A percentile compares a stretch with the other conserved stretches of the same genome.
Evolutionary conservation across 805 yeast genomes (phyloP).

Genomic region (Metschnikowia gruessii): DNA sequence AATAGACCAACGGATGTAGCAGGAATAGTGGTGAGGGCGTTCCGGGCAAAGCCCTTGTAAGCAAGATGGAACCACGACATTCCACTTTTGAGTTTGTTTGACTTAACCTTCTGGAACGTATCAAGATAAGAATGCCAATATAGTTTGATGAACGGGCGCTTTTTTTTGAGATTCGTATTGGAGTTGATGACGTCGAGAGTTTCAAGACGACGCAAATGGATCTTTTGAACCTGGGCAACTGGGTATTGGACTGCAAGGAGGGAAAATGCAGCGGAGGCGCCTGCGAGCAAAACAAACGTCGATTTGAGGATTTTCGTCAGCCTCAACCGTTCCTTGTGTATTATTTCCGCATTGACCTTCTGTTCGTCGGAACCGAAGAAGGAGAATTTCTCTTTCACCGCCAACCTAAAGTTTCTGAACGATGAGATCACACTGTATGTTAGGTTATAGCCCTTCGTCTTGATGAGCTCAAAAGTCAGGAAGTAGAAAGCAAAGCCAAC

Average conservation of each 20-base stretch:
- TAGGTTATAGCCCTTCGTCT: constrained; percentile 58
- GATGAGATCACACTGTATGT: constrained; percentile 46
- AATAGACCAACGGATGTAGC: constrained; percentile 85
- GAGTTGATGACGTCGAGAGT: constrained; percentile 65
- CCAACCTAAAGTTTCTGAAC: constrained; percentile 40
- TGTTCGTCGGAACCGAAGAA: constrained; percentile 13
- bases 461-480: constrained; percentile 73
- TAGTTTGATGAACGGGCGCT: constrained; percentile 41
- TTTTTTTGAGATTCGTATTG: constrained; percentile 13
- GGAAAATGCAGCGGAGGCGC: constrained; percentile 80
- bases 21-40: constrained; percentile 75
- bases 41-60: constrained; percentile 74
- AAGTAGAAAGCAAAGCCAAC: constrained; percentile 85
- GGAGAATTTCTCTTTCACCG: constrained; percentile 21
- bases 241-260: constrained; percentile 83
- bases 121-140: constrained; percentile 77
- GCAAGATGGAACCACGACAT: constrained; percentile 61
- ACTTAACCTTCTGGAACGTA: constrained; percentile 60
- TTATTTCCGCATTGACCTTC: constrained; percentile 17
- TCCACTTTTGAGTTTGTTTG: constrained; percentile 53
- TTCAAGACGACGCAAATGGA: constrained; percentile 77
- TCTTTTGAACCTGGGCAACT: constrained; percentile 69
- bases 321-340: constrained; percentile 32
- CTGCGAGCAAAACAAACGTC: constrained; percentile 72
- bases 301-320: constrained; percentile 58